Conservation (phyloP, 768 basidiomycete genomes). For the Pleurotus salmoneostramineus region DNA sequence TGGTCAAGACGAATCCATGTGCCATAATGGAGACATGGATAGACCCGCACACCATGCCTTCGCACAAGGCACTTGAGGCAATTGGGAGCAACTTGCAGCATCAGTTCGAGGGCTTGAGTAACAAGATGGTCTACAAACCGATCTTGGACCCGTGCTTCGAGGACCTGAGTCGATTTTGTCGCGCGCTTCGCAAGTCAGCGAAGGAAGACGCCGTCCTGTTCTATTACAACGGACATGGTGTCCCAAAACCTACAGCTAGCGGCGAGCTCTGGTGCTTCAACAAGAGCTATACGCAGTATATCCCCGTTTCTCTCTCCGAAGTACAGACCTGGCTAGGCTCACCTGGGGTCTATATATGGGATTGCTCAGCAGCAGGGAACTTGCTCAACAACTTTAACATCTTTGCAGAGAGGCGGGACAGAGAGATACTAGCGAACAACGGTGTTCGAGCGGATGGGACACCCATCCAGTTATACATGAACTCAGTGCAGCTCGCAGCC, state of each 20-base stretch:
- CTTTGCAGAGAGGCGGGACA: slow-evolving; percentile 72
- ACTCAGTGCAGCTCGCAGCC: slow-evolving; percentile 92
- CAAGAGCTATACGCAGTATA: slow-evolving; percentile 95
- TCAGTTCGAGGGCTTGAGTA: slow-evolving; percentile 93
- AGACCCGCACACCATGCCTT: slow-evolving; percentile 89
- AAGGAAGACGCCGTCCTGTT: slow-evolving; percentile 93
- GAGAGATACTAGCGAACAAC: slow-evolving; percentile 53
- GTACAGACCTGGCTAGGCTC: slow-evolving; percentile 92
- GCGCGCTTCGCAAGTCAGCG: slow-evolving; percentile 78
- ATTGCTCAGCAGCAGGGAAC: slow-evolving; percentile 96
- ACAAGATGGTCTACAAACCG: slow-evolving; percentile 92
- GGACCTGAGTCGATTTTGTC: slow-evolving; percentile 85
- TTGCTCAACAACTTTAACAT: slow-evolving; percentile 85
- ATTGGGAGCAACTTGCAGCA: slow-evolving; percentile 91
- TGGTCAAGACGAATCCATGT: slow-evolving; percentile 96
- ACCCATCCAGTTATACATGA: slow-evolving; percentile 59
- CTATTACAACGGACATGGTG: slow-evolving; percentile 98
- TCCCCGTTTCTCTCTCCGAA: slow-evolving; percentile 92
- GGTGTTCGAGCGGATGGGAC: slow-evolving; percentile 58
- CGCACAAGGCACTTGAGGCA: slow-evolving; percentile 89
- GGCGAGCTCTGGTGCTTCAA: slow-evolving; percentile 99
- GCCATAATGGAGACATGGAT: slow-evolving; percentile 97
- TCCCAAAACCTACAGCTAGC: slow-evolving; percentile 92
- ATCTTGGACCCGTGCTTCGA: slow-evolving; percentile 94
- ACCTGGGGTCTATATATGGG: slow-evolving; percentile 98